Evolutionary conservation across 2,329 filamentous ascomycete species (phyloP), one percentile per base, ranked within the genome.

Genomic region (Seiridium unicorne): DNA sequence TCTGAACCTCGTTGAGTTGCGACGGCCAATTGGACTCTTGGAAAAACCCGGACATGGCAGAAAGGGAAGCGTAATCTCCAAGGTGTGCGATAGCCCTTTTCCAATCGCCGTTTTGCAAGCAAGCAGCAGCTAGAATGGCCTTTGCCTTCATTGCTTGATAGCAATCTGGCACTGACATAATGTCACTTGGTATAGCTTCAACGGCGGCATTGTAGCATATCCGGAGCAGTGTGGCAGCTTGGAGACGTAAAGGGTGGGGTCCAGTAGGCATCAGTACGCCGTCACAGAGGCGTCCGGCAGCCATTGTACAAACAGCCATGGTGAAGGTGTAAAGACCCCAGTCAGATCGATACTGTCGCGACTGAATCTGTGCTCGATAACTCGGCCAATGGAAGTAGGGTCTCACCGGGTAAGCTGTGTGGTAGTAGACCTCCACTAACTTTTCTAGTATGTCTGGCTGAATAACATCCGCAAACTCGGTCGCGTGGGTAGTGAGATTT

Each of bases 71-170:
- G 38, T 53, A 38, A 53, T 53, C 49, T 32, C 49, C 49, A 11
- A 53, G 34, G 32, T 53, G 49, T 7, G 18, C 49, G 4, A 34
- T 26, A 34, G 49, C 49, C 34, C 11, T 53, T 18, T 53, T 53
- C 49, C 49, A 53, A 18, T 53, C 49, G 3, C 49, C 49, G 9
- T 35, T 53, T 36, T 53, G 49, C 34, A 53, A 26, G 3, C 49
- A 53, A 18, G 49, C 49, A 13, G 49, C 49, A 36, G 49, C 49
- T 9, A 53, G 34, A 10, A 53, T 53, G 11, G 49, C 49, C 7
- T 53, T 53, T 18, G 49, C 49, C 49, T 53, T 53, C 49, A 53
- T 53, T 9, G 49, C 34, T 7, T 53, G 49, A n/a, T 53, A 53
- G 11, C 38, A 35, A 53, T 53, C 49, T 18, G 49, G 49, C 13